Evolutionary conservation across 257 asterid species (phyloP).

Genomic region (Cynanchum wilfordii): DNA sequence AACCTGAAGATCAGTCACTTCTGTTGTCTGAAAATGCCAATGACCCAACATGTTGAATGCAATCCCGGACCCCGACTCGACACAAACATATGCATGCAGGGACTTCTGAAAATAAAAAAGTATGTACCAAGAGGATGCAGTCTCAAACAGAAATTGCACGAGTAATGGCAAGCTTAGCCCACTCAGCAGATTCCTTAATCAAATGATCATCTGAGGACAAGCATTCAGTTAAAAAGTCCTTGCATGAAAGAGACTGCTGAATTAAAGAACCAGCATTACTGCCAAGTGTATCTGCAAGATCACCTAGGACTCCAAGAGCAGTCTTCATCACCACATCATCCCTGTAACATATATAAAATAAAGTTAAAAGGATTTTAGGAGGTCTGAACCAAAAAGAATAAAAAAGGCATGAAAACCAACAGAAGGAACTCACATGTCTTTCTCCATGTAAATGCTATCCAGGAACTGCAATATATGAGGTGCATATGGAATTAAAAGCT

Average conservation of each 20-base stretch:
- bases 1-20: constrained; percentile 44
- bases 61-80: constrained; percentile 60
- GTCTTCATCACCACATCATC: constrained; percentile 91
- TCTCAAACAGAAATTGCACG: constrained; percentile 88
- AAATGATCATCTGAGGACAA: constrained; percentile 82
- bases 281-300: constrained; percentile 89
- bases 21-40: constrained; percentile 52
- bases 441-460: constrained; percentile 30
- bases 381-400: neutral
- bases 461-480: constrained; percentile 27
- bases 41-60: constrained; percentile 57
- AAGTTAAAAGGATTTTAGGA: constrained; percentile 3
- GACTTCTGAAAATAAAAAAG: constrained; percentile 31
- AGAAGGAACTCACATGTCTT: constrained; percentile 24
- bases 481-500: constrained; percentile 28
- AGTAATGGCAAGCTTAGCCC: constrained; percentile 88
- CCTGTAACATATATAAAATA: constrained; percentile 38
- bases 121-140: constrained; percentile 36
- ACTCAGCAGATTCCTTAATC: constrained; percentile 91
- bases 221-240: constrained; percentile 77
- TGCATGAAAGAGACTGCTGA: constrained; percentile 77
- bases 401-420: neutral
- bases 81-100: constrained; percentile 86
- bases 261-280: constrained; percentile 77
- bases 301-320: constrained; percentile 91